Base-by-base conservation (phyloP, 164 flowering plant species). In the Vitis rotundifolia region DNA sequence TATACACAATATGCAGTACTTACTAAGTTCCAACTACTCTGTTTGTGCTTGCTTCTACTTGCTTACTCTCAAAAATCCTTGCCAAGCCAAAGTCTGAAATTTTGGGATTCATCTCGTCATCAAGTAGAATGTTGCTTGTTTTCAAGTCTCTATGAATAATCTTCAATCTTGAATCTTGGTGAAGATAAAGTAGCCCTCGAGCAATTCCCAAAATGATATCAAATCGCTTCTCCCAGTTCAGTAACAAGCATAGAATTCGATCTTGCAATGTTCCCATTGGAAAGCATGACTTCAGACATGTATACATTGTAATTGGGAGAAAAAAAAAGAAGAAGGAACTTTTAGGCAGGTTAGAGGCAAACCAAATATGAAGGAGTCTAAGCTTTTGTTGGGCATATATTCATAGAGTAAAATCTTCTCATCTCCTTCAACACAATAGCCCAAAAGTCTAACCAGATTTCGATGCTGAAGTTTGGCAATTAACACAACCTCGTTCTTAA, bases 41-140 rank as follows among this genome's bases (percentile, higher is more conserved):
- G 8, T 59, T 48, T 5, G 71, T 68, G 48, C 22, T 59, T 58
- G 71, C 71, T 26, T 68, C 63, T 4, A 52, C 63, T 54, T 70
- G 73, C 2, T 31, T 31, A 12, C 61, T 52, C 11, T 16, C 70
- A 56, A 67, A 37, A 2, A 67, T 67, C 44, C 61, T 57, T 8
- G 70, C 70, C 51, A 67, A 12, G 52, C 70, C 70, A 56, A 67
- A 67, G 70, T 67, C 70, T 12, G 70, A 67, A 57, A 55, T 66
- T n/a, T 52, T 66, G 8, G 68, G 68, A 16, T 51, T 66, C 68
- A 66, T 66, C 44, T 52, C 68, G 2, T 52, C 49, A 29, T 66
- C 68, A 5, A 66, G 19, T 26, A 66, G 48, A 49, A 66, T 54
- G 52, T 66, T 66, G 49, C 68, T 66, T 26, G 68, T 29, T 28